A percentile compares a stretch with the other conserved stretches of the same genome.
Evolutionary conservation across 768 basidiomycete species (phyloP).

Genomic region (Russula foetens): DNA sequence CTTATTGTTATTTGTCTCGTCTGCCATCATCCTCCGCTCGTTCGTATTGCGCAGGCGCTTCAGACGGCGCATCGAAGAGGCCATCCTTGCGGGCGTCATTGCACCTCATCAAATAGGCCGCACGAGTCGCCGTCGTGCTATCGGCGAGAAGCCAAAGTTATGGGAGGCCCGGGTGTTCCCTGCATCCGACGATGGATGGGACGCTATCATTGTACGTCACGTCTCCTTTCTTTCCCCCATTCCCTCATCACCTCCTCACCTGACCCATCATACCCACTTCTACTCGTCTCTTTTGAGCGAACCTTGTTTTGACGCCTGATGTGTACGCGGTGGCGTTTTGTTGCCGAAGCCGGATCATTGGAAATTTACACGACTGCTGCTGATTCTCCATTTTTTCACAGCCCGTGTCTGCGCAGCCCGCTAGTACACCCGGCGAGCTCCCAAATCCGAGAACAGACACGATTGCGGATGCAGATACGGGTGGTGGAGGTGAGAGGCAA

Average conservation of each 20-base stretch:
- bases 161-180: conserved; percentile 37
- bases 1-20: conserved; percentile 57
- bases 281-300: not conserved
- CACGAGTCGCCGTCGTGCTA: conserved; percentile 31
- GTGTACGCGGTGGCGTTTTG: not conserved
- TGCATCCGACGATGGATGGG: conserved; percentile 32
- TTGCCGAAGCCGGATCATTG: not conserved
- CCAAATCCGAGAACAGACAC: not conserved
- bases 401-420: conserved; percentile 15
- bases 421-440: not conserved
- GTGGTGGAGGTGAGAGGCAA: not conserved
- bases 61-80: conserved; percentile 44
- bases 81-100: conserved; percentile 43
- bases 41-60: conserved; percentile 52
- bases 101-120: conserved; percentile 29
- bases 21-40: conserved; percentile 55
- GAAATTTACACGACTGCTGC: not conserved
- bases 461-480: not conserved
- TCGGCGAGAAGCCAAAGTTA: conserved; percentile 44
- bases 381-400: not conserved
- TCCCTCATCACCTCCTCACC: not conserved
- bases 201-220: conserved; percentile 38
- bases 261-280: not conserved
- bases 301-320: not conserved
- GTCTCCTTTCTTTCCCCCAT: too few species aligned